phyloP scores from a whole-genome alignment of 1,284 basidiomycete genomes.

The Cystobasidiaceae sp. region DNA sequence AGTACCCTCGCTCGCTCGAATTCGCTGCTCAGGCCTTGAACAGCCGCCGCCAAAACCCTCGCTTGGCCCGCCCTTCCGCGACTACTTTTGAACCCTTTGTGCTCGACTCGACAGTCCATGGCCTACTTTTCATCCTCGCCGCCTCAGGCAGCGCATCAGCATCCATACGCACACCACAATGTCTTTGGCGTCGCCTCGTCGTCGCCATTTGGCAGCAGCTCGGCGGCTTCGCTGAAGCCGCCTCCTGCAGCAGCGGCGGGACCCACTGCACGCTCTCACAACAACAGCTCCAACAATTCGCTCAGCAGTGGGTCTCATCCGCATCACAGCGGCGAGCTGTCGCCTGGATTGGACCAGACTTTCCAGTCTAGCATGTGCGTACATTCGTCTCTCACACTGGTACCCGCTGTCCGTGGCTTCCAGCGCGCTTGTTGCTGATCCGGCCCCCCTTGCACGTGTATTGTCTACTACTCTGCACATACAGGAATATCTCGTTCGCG shows the following conservation, averaged over 20 bases:
- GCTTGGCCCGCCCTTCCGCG: too few relatives aligned
- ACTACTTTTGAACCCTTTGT: too few relatives aligned
- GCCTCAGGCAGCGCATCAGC: background rate
- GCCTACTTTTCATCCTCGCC: slow-evolving; percentile 23
- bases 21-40: too few relatives aligned
- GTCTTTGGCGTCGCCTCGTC: background rate
- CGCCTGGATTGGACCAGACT: slow-evolving; percentile 15
- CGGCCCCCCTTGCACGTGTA: background rate
- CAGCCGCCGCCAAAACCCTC: too few relatives aligned
- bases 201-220: background rate
- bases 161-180: background rate
- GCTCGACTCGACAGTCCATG: slow-evolving; percentile 3
- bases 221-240: background rate
- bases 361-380: slow-evolving; percentile 14
- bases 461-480: background rate
- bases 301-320: too few relatives aligned
- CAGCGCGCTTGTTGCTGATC: background rate
- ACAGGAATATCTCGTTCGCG: slow-evolving; percentile 6
- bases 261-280: background rate
- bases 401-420: background rate
- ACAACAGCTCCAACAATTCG: background rate
- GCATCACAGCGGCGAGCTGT: slow-evolving; percentile 1
- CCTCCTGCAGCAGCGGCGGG: background rate
- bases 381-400: background rate
- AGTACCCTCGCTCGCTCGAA: too few relatives aligned